A percentile compares a stretch with the other conserved stretches of the same genome.
Evolutionary conservation across 805 yeast genomes (phyloP).

Genomic region (Spathaspora arborariae): DNA sequence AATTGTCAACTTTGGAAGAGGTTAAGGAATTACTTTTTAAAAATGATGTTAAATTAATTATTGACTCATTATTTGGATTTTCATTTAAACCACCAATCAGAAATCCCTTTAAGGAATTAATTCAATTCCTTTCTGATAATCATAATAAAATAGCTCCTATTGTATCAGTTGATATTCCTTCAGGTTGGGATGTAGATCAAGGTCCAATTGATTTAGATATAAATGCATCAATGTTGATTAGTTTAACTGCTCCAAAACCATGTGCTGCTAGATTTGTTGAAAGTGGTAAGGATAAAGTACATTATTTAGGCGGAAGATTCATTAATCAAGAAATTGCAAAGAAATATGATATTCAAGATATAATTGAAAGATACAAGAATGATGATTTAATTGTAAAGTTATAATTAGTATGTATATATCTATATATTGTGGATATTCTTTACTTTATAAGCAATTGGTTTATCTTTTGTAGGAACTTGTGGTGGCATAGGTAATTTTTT

Average conservation of each 20-base stretch:
- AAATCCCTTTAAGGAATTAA: conserved; percentile 59
- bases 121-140: conserved; percentile 20
- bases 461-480: background rate
- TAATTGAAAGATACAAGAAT: conserved; percentile 24
- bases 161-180: conserved; percentile 85
- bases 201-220: conserved; percentile 60
- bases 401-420: conserved; percentile 5
- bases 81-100: conserved; percentile 88
- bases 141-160: conserved; percentile 52
- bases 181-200: conserved; percentile 94
- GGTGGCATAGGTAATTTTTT: background rate
- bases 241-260: conserved; percentile 93
- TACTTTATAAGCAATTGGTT: background rate
- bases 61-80: conserved; percentile 91
- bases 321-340: conserved; percentile 62
- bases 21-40: conserved; percentile 16
- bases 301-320: conserved; percentile 90
- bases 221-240: conserved; percentile 66
- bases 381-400: conserved; percentile 38
- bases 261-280: conserved; percentile 53
- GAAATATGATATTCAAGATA: conserved; percentile 64
- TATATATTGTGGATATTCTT: background rate
- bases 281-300: conserved; percentile 31
- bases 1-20: conserved; percentile 41
- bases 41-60: conserved; percentile 28